Base-by-base conservation (phyloP, 2,329 filamentous ascomycete genomes). In the Helminthosporium solani region DNA sequence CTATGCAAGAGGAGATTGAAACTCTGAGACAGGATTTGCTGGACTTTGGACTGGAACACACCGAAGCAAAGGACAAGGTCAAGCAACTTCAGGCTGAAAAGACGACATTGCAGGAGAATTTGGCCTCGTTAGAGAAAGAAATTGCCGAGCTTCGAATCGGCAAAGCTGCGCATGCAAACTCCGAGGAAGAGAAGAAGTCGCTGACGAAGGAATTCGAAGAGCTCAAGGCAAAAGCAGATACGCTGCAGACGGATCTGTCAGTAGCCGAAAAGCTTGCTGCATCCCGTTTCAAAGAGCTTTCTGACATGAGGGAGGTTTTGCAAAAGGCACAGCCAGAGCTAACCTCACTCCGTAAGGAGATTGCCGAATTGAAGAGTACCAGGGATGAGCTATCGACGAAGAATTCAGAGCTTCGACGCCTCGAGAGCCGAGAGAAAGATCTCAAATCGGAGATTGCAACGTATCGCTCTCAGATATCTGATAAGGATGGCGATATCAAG, bases 301-400 rank as follows among this genome's bases (percentile, higher is more conserved):
- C 85, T 0, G 88, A 95, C 21, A 75, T 96, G 36, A 81, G 86
- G 16, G 87, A 92, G 50, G 77, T 91, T 2, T 71, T 96, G 23
- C 85, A 90, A 55, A 95, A 94, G 66, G 81, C 87, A 0, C 91
- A 96, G 62, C 87, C 90, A 0, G 92, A 99, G 70, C 75, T 97
- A 19, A 87, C 86, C 66, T 85, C 76, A 35, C 77, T 97, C 16
- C 83, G 89, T 7, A 83, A 85, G 39, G 91, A 97, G 58, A 85
- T 88, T 23, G 80, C 82, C 0, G 80, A 85, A 33, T 76, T 97
- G 27, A 91, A 90, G 68, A 77, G 76, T 0, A 79, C 82, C 2
- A 92, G 87, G 63, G 86, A 91, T 37, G 88, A 95, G 50, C 77
- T 96, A 2, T 76, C 79, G 1, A 77, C 75, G 52, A 82, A 80